Evolutionary conservation across 805 yeast genomes (phyloP), one percentile per base, ranked within the genome.

Genomic region (Lipomyces anomalus): DNA sequence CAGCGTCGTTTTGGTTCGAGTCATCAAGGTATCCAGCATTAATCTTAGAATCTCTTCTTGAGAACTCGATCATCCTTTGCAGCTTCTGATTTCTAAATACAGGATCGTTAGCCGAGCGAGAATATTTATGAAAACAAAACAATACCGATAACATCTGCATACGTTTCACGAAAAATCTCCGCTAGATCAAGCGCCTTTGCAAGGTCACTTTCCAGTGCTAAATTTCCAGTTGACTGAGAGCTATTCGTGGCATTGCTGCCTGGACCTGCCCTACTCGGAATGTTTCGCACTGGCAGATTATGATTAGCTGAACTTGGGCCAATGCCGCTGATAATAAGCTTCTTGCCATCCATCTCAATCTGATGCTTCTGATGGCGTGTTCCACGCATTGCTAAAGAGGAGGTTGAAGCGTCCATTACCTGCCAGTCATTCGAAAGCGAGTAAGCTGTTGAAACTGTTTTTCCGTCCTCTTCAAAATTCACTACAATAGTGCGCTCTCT

Each of bases 351-450:
- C 6, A 6, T n/a, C 5, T 7, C 9, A 4, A 9, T 6, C 13
- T 6, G 6, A 20, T 13, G 40, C 28, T 6, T n/a, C 6, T 16
- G 38, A 26, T 6, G 32, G 40, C 22, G 20, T 21, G 16, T n/a
- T 21, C 30, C 26, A 40, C 47, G 48, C 40, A 51, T 35, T 4
- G 50, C 53, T 5, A 50, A 43, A 2, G 52, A 34, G 7, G 57
- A 42, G 5, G 47, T 47, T 18, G 57, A 26, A 13, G 57, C 63
- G 35, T 55, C 51, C 6, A 59, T 48, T 24, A 66, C 61, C 44
- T 67, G 71, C 69, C 70, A 67, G 18, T 58, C 59, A 1, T 67
- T 60, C 9, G 69, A 61, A 6, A 67, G 53, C 6, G 70, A 65
- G 23, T 60, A 57, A 46, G 61, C 61, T n/a, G 52, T 41, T 6